These are phyloP conservation scores for Thelephora aurantiotincta DNA, from an alignment of 768 basidiomycete genomes.

Conservation along the genomic window DNA sequence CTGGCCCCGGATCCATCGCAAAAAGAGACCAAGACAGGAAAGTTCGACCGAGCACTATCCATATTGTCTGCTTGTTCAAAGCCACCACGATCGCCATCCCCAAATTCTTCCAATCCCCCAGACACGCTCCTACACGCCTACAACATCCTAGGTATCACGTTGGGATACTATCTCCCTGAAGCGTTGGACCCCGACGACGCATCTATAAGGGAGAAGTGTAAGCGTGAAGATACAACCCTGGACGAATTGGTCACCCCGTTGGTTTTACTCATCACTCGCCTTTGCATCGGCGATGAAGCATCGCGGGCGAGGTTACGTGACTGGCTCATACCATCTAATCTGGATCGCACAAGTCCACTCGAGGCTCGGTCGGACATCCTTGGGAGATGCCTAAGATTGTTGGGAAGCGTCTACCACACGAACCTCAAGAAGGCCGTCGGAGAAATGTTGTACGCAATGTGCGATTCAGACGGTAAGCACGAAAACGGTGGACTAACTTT, in stretches of 20 bases:
- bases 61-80: conserved; percentile 24
- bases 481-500: background rate
- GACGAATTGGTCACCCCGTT: conserved; percentile 75
- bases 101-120: conserved; percentile 24
- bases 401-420: conserved; percentile 60
- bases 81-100: conserved; percentile 10
- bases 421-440: conserved; percentile 67
- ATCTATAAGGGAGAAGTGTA: conserved; percentile 37
- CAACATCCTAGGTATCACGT: conserved; percentile 48
- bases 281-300: conserved; percentile 50
- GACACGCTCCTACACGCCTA: conserved; percentile 53
- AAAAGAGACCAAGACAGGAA: conserved; percentile 15
- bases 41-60: conserved; percentile 43
- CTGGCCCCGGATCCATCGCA: conserved; percentile 7
- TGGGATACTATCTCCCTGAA: conserved; percentile 54
- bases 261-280: conserved; percentile 55
- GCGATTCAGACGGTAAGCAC: conserved; percentile 54
- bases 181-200: conserved; percentile 48
- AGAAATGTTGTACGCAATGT: conserved; percentile 77
- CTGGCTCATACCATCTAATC: conserved; percentile 58
- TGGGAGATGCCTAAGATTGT: conserved; percentile 67
- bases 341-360: conserved; percentile 69
- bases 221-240: conserved; percentile 41
- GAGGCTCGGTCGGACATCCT: conserved; percentile 62
- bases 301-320: conserved; percentile 43